A percentile compares a stretch with the other conserved stretches of the same genome.
Evolutionary conservation across 495 filamentous ascomycete genomes (phyloP).

Genomic region (Penicillium fimorum): DNA sequence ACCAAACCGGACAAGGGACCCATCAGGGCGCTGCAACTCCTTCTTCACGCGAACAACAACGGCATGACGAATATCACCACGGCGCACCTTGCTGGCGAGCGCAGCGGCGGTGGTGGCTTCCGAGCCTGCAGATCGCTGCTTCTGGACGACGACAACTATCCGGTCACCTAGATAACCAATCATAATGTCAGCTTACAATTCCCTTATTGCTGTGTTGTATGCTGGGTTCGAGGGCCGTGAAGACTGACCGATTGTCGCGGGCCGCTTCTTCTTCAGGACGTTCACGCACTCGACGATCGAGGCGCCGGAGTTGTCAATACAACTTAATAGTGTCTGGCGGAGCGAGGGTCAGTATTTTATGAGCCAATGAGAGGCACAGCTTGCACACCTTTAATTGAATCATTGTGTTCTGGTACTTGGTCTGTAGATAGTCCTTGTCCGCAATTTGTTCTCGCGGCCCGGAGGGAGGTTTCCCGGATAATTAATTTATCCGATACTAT

Average conservation of each 20-base stretch:
- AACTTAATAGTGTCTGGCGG: slow-evolving; percentile 90
- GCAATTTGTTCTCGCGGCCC: slow-evolving; percentile 29
- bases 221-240: background rate
- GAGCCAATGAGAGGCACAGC: background rate
- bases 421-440: slow-evolving; percentile 12
- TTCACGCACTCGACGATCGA: slow-evolving; percentile 95
- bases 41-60: slow-evolving; percentile 91
- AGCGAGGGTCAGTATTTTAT: slow-evolving; percentile 2
- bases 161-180: slow-evolving; percentile 68
- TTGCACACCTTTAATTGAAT: slow-evolving; percentile 90
- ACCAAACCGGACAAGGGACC: slow-evolving; percentile 86
- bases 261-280: slow-evolving; percentile 84
- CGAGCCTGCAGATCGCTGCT: slow-evolving; percentile 75
- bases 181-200: slow-evolving; percentile 8
- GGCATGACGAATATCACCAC: slow-evolving; percentile 95
- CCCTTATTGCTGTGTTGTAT: background rate
- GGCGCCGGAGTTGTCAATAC: slow-evolving; percentile 99
- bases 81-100: slow-evolving; percentile 86
- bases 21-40: slow-evolving; percentile 81
- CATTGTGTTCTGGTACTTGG: slow-evolving; percentile 59
- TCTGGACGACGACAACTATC: slow-evolving; percentile 97
- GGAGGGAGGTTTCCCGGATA: slow-evolving; percentile 30
- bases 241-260: slow-evolving; percentile 82
- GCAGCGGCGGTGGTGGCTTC: slow-evolving; percentile 56
- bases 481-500: slow-evolving; percentile 22